phyloP scores from a whole-genome alignment of 495 filamentous ascomycete genomes.

The Aeminium ludgeri region DNA sequence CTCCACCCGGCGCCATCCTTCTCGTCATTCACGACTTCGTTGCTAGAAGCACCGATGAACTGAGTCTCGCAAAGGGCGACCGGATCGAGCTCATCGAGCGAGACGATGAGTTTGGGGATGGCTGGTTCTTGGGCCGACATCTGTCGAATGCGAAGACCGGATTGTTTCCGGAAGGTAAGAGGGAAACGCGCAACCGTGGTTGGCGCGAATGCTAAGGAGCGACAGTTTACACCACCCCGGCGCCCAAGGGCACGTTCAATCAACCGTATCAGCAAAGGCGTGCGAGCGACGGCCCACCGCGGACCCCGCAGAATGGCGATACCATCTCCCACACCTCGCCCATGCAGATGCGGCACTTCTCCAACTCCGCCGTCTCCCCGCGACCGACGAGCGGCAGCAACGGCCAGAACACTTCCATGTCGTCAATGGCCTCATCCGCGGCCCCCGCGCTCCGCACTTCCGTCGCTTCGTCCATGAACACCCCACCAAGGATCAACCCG shows the following conservation, averaged over 20 bases:
- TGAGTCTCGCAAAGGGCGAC: conserved; percentile 73
- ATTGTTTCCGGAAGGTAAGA: conserved; percentile 76
- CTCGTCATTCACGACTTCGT: conserved; percentile 53
- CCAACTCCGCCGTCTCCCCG: conserved; percentile 25
- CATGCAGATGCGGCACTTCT: conserved; percentile 3
- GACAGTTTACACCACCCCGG: conserved; percentile 26
- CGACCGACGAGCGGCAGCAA: conserved; percentile 12
- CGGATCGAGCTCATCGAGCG: conserved; percentile 82
- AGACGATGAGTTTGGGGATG: conserved; percentile 94
- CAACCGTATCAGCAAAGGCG: conserved; percentile 15
- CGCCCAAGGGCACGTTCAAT: conserved; percentile 20
- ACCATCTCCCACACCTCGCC: neutral
- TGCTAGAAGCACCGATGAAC: conserved; percentile 80
- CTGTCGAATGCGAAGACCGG: conserved; percentile 55
- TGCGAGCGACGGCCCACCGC: conserved; percentile 10
- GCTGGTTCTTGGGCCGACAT: conserved; percentile 89
- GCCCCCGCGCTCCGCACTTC: conserved; percentile 4
- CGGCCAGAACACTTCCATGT: neutral
- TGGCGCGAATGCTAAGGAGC: neutral
- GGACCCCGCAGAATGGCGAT: conserved; percentile 1
- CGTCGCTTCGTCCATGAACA: conserved; percentile 6
- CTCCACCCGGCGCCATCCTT: conserved; percentile 6
- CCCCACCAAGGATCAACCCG: conserved; percentile 26
- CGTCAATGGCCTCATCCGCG: conserved; percentile 3
- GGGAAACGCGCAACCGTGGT: neutral